Evolutionary conservation across 208 protist genomes (phyloP).

Genomic region (Crithidia bombi): DNA sequence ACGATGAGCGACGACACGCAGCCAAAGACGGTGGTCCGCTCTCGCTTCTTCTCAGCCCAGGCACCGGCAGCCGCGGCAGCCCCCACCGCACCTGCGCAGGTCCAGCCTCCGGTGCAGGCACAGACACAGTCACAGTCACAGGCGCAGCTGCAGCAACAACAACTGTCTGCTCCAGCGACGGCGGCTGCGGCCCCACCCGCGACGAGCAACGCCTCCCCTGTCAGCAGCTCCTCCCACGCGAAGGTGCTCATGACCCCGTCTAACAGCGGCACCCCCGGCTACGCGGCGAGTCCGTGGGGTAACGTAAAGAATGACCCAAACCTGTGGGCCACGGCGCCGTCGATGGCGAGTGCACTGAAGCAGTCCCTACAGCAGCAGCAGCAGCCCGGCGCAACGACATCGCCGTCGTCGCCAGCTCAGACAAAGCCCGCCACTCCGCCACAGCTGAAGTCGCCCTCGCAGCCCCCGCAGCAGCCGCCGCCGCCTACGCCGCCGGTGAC

Average conservation of each 20-base stretch:
- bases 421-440: slow-evolving; percentile 6
- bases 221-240: slow-evolving; percentile 4
- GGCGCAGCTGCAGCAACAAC: background rate
- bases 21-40: slow-evolving; percentile 33
- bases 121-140: background rate
- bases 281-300: slow-evolving; percentile 24
- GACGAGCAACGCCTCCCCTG: slow-evolving; percentile 5
- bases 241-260: slow-evolving; percentile 25
- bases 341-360: slow-evolving; percentile 35
- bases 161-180: background rate
- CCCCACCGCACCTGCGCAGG: background rate
- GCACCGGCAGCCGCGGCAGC: background rate
- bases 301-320: slow-evolving; percentile 40
- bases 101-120: background rate
- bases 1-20: slow-evolving; percentile 29
- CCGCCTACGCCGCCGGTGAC: background rate
- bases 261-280: slow-evolving; percentile 28
- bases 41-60: slow-evolving; percentile 57
- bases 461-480: slow-evolving; percentile 3
- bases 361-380: slow-evolving; percentile 38
- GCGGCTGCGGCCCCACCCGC: background rate
- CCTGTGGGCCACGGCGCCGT: slow-evolving; percentile 35
- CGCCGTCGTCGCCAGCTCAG: background rate
- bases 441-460: slow-evolving; percentile 16
- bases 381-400: slow-evolving; percentile 4